Percentiles rank a stretch among this genome's conserved stretches.
phyloP scores from a whole-genome alignment of 2,329 filamentous ascomycete genomes.

The Trichoderma harzianum region DNA sequence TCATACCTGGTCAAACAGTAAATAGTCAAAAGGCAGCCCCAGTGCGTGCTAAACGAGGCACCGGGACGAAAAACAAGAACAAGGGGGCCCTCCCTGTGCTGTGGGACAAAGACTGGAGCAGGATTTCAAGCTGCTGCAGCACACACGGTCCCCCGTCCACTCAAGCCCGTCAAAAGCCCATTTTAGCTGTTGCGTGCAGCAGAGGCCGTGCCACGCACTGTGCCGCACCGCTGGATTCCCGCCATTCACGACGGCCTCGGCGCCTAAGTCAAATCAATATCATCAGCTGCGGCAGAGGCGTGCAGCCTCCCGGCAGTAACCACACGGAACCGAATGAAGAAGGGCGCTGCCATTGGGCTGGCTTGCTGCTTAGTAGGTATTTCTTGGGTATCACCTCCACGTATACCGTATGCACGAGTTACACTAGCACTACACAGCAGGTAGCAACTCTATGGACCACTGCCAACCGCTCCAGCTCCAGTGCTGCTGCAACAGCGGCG shows the following conservation, averaged over 20 bases:
- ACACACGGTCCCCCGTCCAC: neutral
- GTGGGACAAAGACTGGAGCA: neutral
- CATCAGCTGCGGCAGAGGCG: slow-evolving; percentile 10
- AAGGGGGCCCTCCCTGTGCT: neutral
- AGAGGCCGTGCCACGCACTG: neutral
- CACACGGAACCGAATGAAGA: neutral
- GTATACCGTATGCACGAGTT: neutral
- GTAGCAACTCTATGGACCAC: no score
- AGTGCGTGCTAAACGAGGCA: neutral
- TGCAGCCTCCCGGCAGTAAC: neutral
- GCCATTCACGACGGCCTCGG: neutral
- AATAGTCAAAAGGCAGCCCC: neutral
- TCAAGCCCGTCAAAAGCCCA: neutral
- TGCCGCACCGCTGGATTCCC: neutral
- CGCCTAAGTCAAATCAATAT: neutral
- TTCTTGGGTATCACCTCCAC: neutral
- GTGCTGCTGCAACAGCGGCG: neutral
- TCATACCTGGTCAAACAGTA: neutral
- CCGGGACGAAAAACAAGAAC: neutral
- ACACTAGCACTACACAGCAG: neutral
- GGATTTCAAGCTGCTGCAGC: neutral
- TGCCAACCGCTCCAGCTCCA: neutral
- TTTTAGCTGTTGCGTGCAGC: neutral
- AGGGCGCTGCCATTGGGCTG: no score
- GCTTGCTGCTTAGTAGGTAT: no score